phyloP scores from a whole-genome alignment of 2,329 filamentous ascomycete genomes.

The Colletotrichum lupini region DNA sequence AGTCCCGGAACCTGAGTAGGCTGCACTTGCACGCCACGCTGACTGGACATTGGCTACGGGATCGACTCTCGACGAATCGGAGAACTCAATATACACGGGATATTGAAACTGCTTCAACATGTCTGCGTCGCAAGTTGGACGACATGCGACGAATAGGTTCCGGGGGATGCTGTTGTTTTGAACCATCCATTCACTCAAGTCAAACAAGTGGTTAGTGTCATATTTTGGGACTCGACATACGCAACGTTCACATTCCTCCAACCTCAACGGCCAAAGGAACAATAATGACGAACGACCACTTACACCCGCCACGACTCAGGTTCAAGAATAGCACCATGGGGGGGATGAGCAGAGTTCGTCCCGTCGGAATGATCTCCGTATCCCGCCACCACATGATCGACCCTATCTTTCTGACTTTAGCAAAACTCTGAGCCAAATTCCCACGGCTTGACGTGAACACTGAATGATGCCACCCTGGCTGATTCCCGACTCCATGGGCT shows the following conservation, averaged over 20 bases:
- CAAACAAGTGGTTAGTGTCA: neutral
- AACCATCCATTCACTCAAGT: neutral
- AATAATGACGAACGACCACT: no score
- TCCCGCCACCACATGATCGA: neutral
- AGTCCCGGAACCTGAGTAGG: neutral
- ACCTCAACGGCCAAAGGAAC: neutral
- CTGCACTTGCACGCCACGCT: neutral
- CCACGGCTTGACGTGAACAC: neutral
- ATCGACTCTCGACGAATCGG: neutral
- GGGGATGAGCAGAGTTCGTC: constrained; percentile 27
- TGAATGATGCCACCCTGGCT: neutral
- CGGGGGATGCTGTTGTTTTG: neutral
- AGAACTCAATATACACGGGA: neutral
- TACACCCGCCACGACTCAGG: neutral
- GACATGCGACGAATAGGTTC: constrained; percentile 24
- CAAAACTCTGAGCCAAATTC: neutral
- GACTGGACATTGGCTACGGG: neutral
- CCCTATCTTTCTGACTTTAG: neutral
- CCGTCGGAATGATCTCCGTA: constrained; percentile 9
- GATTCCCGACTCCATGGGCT: neutral
- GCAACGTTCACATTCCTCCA: neutral
- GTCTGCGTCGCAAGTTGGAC: constrained; percentile 13
- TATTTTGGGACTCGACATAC: neutral
- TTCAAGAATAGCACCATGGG: neutral
- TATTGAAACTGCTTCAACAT: constrained; percentile 23